Conservation (phyloP, 139 green algal species). For the Chlamydomonas sp. region DNA sequence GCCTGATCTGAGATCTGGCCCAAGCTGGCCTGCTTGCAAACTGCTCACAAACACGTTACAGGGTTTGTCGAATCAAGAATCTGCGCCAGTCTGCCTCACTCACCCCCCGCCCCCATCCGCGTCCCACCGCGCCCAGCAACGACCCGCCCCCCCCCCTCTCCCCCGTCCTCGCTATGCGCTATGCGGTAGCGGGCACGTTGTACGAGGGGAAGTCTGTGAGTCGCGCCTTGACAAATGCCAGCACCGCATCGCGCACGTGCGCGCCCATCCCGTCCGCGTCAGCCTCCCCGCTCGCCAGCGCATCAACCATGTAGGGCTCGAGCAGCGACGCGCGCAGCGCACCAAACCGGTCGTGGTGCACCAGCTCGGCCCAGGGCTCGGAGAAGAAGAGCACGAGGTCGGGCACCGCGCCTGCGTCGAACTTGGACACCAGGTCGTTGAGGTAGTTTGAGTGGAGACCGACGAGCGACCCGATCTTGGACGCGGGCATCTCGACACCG, state of each 20-base stretch:
- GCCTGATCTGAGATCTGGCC: too few relatives aligned
- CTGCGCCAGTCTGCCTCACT: too few relatives aligned
- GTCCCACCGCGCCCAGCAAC: too few relatives aligned
- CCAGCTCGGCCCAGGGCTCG: conserved; percentile 36
- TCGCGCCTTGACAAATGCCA: neutral
- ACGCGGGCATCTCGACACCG: neutral
- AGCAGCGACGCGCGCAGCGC: conserved; percentile 19
- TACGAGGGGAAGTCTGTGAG: neutral
- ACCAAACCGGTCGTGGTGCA: conserved; percentile 44
- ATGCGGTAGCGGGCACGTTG: too few relatives aligned
- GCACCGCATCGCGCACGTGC: neutral
- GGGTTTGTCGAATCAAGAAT: too few relatives aligned
- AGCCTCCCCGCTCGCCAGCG: neutral
- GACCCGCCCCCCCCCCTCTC: too few relatives aligned
- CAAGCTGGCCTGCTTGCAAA: too few relatives aligned
- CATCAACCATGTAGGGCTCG: neutral
- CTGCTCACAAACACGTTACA: too few relatives aligned
- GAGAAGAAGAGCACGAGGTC: conserved; percentile 32
- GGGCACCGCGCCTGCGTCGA: conserved; percentile 9
- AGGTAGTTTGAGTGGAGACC: conserved; percentile 41
- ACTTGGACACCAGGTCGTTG: conserved; percentile 11
- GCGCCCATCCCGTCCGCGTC: neutral
- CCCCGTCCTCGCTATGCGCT: too few relatives aligned
- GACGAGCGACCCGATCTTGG: conserved; percentile 30
- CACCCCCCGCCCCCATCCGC: too few relatives aligned